Evolutionary conservation across 2,329 filamentous ascomycete species (phyloP).

Genomic region (Bipolaris cookei): DNA sequence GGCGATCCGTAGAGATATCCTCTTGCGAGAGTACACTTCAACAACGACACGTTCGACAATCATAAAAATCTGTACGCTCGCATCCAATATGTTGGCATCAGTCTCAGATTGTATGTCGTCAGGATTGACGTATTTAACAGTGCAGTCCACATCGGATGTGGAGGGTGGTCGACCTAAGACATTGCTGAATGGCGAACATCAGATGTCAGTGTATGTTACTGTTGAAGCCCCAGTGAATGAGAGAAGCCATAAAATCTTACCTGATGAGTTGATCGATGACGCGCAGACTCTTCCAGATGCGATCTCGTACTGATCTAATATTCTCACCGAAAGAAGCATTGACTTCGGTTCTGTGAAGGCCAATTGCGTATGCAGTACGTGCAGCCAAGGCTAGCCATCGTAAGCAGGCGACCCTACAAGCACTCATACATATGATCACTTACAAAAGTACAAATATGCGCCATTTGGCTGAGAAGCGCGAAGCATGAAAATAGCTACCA

Average conservation of each 20-base stretch:
- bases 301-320: conserved; percentile 53
- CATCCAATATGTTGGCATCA: conserved; percentile 40
- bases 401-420: neutral
- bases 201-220: neutral
- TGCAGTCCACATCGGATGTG: conserved; percentile 59
- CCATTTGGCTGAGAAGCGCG: conserved; percentile 60
- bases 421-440: neutral
- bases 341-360: conserved; percentile 59
- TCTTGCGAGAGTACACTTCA: conserved; percentile 54
- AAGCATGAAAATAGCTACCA: conserved; percentile 61
- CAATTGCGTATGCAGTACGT: conserved; percentile 60
- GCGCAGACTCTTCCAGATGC: conserved; percentile 61
- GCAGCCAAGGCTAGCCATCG: conserved; percentile 50
- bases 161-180: conserved; percentile 60
- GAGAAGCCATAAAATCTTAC: neutral
- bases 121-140: conserved; percentile 48
- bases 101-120: conserved; percentile 15
- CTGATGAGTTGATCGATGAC: conserved; percentile 59
- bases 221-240: neutral
- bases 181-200: conserved; percentile 44
- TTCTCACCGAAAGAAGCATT: conserved; percentile 57
- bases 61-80: conserved; percentile 54
- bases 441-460: conserved; percentile 59
- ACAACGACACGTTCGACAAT: conserved; percentile 58
- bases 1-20: conserved; percentile 51